Evolutionary conservation across 495 filamentous ascomycete species (phyloP).

Genomic region (Pseudomonodictys pantanalensis): DNA sequence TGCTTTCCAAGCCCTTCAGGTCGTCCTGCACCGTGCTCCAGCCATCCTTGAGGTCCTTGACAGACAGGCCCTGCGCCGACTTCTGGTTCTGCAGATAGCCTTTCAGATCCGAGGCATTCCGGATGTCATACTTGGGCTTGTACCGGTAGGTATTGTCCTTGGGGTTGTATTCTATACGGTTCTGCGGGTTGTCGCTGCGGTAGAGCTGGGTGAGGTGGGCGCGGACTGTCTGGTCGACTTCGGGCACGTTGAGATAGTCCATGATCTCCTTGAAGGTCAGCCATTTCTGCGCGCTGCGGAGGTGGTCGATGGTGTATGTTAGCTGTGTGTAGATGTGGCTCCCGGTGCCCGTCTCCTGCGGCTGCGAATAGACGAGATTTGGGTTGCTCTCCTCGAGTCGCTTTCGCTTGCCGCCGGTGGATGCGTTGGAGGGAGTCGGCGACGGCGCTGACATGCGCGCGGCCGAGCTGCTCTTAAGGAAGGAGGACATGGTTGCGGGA

Average conservation of each 20-base stretch:
- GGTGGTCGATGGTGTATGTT: constrained; percentile 74
- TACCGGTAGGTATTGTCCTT: constrained; percentile 70
- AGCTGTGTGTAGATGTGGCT: constrained; percentile 80
- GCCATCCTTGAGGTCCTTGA: constrained; percentile 90
- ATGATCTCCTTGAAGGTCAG: constrained; percentile 71
- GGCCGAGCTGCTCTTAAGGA: constrained; percentile 35
- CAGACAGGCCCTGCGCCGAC: constrained; percentile 74
- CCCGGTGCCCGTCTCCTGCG: constrained; percentile 71
- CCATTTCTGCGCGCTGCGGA: constrained; percentile 64
- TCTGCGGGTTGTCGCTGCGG: constrained; percentile 48
- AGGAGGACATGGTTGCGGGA: constrained; percentile 32
- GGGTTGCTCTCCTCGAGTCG: constrained; percentile 49
- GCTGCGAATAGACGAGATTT: constrained; percentile 69
- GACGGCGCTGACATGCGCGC: constrained; percentile 25
- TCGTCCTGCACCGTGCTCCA: constrained; percentile 79
- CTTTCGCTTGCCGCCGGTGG: constrained; percentile 54
- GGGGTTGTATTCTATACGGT: constrained; percentile 67
- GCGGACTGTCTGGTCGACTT: constrained; percentile 19
- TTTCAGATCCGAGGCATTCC: constrained; percentile 68
- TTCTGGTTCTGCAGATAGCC: constrained; percentile 73
- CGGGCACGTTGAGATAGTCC: constrained; percentile 64
- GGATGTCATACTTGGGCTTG: constrained; percentile 75
- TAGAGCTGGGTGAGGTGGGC: constrained; percentile 15
- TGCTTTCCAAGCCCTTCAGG: constrained; percentile 72
- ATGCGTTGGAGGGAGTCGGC: constrained; percentile 33